Percentiles rank a stretch among this genome's conserved stretches.
Conservation (phyloP, 2,329 filamentous ascomycete species). For the Daldinia sp. region DNA sequence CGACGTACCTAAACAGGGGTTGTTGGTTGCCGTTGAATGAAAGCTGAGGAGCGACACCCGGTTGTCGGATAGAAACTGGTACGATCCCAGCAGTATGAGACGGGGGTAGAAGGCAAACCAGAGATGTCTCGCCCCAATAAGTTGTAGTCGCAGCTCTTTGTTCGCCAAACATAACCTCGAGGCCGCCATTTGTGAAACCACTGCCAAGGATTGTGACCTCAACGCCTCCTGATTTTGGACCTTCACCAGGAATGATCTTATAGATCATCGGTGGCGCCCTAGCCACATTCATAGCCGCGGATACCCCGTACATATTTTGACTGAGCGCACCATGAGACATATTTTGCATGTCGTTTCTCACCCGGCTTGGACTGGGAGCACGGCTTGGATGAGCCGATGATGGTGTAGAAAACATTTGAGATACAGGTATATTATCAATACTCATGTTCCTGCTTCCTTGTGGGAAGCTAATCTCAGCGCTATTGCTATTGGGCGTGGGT, state of each 20-base stretch:
- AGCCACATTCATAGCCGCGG: constrained; percentile 59
- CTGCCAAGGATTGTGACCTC: constrained; percentile 87
- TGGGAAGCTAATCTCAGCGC: constrained; percentile 61
- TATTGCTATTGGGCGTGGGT: constrained; percentile 70
- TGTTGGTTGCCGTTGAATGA: constrained; percentile 52
- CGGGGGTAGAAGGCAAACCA: constrained; percentile 81
- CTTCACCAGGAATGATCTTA: constrained; percentile 84
- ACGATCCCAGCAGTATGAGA: constrained; percentile 73
- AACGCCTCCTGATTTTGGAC: constrained; percentile 82
- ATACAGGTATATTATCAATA: constrained; percentile 70
- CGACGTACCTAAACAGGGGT: constrained; percentile 75
- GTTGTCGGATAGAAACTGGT: constrained; percentile 72
- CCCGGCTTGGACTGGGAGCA: constrained; percentile 73
- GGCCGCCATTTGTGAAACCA: constrained; percentile 75
- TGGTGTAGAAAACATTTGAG: constrained; percentile 75
- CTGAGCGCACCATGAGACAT: constrained; percentile 53
- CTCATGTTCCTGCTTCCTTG: constrained; percentile 66
- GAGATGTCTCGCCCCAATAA: constrained; percentile 80
- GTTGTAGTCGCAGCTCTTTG: constrained; percentile 73
- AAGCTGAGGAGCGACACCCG: constrained; percentile 49
- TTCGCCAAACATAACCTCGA: constrained; percentile 86
- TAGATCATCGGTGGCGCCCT: constrained; percentile 71
- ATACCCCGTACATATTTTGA: constrained; percentile 57
- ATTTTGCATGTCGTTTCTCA: constrained; percentile 57
- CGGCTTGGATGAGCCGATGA: constrained; percentile 78